These are phyloP conservation scores for Scheffersomyces titani DNA, from an alignment of 1,139 yeast genomes.

Conservation along the genomic window DNA sequence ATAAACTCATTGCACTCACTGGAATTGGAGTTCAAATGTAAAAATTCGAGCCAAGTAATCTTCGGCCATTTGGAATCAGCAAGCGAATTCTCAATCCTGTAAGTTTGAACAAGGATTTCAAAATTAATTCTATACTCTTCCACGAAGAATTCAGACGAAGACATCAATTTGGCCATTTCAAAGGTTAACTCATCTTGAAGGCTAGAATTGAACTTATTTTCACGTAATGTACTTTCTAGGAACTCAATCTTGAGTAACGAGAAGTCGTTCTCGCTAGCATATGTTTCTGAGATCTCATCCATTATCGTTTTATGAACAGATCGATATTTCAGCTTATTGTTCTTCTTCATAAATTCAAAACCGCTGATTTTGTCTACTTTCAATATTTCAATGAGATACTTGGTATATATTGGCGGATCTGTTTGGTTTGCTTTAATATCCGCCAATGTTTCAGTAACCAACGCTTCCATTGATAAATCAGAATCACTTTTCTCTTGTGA, in stretches of 20 bases:
- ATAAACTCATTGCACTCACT: constrained; percentile 32
- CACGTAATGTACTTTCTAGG: constrained; percentile 32
- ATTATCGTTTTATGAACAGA: constrained; percentile 33
- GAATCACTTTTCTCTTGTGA: not conserved
- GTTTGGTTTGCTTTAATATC: constrained; percentile 4
- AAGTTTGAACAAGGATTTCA: constrained; percentile 27
- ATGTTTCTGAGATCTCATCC: constrained; percentile 26
- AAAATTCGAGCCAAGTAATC: constrained; percentile 38
- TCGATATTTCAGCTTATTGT: constrained; percentile 25
- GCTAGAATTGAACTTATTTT: constrained; percentile 9
- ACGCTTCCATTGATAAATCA: constrained; percentile 2
- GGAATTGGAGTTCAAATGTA: constrained; percentile 23
- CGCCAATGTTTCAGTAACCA: constrained; percentile 4
- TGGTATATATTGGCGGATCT: constrained; percentile 26
- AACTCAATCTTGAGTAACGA: constrained; percentile 36
- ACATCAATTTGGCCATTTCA: constrained; percentile 12
- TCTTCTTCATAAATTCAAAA: constrained; percentile 30
- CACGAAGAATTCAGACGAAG: constrained; percentile 9
- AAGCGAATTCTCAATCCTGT: constrained; percentile 30
- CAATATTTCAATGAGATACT: constrained; percentile 30
- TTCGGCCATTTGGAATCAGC: constrained; percentile 37
- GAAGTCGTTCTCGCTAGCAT: constrained; percentile 23
- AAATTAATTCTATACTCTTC: constrained; percentile 26
- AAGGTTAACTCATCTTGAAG: constrained; percentile 13
- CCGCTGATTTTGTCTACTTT: constrained; percentile 30